Base-by-base conservation (phyloP, 176 grass and related monocot genomes). In the sorghum (Sorghum bicolor) region DNA sequence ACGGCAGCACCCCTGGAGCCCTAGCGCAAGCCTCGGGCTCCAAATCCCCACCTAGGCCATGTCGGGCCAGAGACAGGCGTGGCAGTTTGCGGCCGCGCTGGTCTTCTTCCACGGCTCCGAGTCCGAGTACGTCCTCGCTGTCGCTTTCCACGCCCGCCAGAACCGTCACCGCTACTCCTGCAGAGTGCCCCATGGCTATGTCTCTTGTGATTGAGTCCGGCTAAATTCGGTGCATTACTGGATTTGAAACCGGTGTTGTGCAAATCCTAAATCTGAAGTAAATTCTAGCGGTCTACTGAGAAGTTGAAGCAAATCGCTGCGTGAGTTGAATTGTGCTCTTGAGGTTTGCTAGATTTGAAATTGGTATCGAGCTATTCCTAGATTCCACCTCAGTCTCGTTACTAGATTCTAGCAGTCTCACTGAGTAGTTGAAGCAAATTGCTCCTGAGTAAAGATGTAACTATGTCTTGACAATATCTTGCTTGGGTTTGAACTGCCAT, bases 51-150 rank as follows among this genome's bases (percentile, higher is more conserved):
- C 82, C 36, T 17, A 76, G 17, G 12, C 77, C 72, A 82, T 88
- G 89, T 78, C 77, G 43, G 70, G 34, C 31, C 12, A 80, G 88
- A 5, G 89, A 15, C 89, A 94, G 75, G 53, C 92, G 67, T 91
- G 83, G 75, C 87, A 82, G 87, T 99, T 96, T 61, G 66, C 91
- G 16, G 77, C 76, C 22, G 83, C 87, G 29, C 33, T 98, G 31
- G 29, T 81, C 55, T 86, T 96, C 87, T 96, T 99, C 89, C 96
- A 99, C 81, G 81, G 75, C 78, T 99, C 89, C 43, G 96, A 99
- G 72, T 99, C 89, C 43, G 96, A 99, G 72, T 96, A 89, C 75
- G 39, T 88, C 64, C 96, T 99, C 40, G 91, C 93, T 40, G 50
- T 72, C 74, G 37, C 43, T 74, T 94, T 89, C 85, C 96, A 98